Evolutionary conservation across 345 rosid species (phyloP), one percentile per base, ranked within the genome.

Genomic region (Gossypioides kirkii): DNA sequence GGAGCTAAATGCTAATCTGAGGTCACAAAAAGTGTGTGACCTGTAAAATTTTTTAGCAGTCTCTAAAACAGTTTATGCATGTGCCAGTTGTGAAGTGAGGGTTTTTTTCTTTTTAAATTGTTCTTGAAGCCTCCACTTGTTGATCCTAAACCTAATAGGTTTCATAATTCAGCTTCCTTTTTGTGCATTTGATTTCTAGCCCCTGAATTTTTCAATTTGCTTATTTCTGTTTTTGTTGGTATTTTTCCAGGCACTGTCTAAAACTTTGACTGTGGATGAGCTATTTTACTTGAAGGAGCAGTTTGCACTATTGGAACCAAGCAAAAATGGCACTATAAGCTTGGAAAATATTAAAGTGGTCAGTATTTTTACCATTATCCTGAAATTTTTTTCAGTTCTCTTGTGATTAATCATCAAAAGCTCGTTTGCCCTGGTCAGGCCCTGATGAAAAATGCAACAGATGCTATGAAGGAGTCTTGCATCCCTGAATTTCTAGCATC

Each of bases 381-480:
- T 67, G 6, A 38, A 53, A 61, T 49, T 61, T 43, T 75, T 74
- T 38, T 12, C 52, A 22, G 42, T 56, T 74, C 58, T 75, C 2
- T 18, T 70, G 25, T 61, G 54, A 45, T 23, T 58, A 45, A 52
- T 61, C 8, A 53, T 60, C 78, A 81, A 63, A 68, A 25, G 72
- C 47, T 26, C 49, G 69, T 52, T 69, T 52, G 52, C 36, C 64
- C 69, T 78, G 76, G 60, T 83, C 74, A 95, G 99, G 96, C 96
- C 73, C 77, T 95, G 89, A 83, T 81, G 97, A 92, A 86, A 83
- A 76, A 80, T 80, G 89, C 91, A 64, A 92, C 98, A 52, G 99
- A 95, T 55, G 98, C 96, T 41, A 91, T 91, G 93, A 95, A 89
- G 81, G 98, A 92, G 45, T 95, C 98, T 0, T 88, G 91, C 46